Conservation (phyloP, 2,329 filamentous ascomycete species). For the Diaporthe aspalathi region DNA sequence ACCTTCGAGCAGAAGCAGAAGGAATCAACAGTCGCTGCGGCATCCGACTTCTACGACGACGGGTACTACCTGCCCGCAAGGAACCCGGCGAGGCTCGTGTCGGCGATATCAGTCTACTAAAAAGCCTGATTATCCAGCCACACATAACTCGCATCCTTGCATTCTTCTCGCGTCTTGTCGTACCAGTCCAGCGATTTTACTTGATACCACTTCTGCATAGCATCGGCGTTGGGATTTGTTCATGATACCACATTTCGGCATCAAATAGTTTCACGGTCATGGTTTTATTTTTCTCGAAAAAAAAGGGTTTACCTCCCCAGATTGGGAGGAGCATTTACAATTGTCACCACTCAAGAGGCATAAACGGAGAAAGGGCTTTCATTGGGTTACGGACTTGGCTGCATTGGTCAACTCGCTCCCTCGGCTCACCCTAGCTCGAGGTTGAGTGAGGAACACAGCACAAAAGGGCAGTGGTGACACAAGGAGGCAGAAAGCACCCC, state of each 20-base stretch:
- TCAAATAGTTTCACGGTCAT: conserved; percentile 16
- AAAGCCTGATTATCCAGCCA: conserved; percentile 49
- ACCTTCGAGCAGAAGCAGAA: conserved; percentile 71
- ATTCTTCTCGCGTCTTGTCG: conserved; percentile 41
- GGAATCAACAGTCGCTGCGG: conserved; percentile 50
- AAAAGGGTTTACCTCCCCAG: conserved; percentile 5
- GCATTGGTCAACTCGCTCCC: conserved; percentile 26
- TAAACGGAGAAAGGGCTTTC: not conserved
- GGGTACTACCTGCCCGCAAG: conserved; percentile 64
- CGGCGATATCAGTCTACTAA: conserved; percentile 69
- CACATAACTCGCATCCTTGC: conserved; percentile 49
- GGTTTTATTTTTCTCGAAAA: not conserved
- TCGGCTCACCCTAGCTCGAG: conserved; percentile 29
- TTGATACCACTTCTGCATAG: conserved; percentile 38
- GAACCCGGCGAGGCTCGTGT: conserved; percentile 63
- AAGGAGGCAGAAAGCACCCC: not conserved
- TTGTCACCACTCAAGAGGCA: conserved; percentile 29
- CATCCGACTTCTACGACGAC: conserved; percentile 60
- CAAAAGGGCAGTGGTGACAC: conserved; percentile 6
- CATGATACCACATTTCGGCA: conserved; percentile 33
- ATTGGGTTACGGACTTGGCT: not conserved
- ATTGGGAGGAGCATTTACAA: not conserved
- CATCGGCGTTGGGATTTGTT: conserved; percentile 31
- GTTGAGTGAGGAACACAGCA: conserved; percentile 25
- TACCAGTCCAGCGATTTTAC: conserved; percentile 32